Evolutionary conservation across 345 rosid species (phyloP).

Genomic region (Salix exigua): DNA sequence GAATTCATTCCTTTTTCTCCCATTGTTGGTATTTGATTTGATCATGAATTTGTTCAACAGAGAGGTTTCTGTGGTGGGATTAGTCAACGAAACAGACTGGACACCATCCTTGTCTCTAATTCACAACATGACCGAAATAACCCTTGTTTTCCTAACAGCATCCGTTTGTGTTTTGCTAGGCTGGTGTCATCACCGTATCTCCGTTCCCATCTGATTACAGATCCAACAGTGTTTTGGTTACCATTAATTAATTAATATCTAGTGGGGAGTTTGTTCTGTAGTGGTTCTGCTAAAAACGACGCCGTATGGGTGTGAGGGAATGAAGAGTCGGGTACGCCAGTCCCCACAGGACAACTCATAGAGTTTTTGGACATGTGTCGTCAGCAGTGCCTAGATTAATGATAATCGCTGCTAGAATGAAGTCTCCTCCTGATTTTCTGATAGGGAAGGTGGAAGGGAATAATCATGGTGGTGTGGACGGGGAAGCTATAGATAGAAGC

Average conservation of each 20-base stretch:
- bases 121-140: background rate
- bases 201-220: too few species aligned
- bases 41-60: too few species aligned
- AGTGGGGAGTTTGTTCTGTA: too few species aligned
- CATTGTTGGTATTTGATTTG: too few species aligned
- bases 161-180: too few species aligned
- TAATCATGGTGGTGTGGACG: background rate
- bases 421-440: background rate
- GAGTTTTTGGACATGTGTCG: background rate
- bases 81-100: conserved; percentile 32
- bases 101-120: background rate
- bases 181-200: too few species aligned
- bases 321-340: background rate
- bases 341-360: background rate
- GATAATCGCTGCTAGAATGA: background rate
- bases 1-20: background rate
- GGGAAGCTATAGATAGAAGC: background rate
- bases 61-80: background rate
- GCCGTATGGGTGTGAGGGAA: too few species aligned
- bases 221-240: too few species aligned
- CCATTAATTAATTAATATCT: too few species aligned
- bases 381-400: background rate
- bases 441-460: background rate
- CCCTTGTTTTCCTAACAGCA: too few species aligned
- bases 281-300: too few species aligned